Base-by-base conservation (phyloP, 805 yeast species). In the Kluyveromyces dobzhanskii region DNA sequence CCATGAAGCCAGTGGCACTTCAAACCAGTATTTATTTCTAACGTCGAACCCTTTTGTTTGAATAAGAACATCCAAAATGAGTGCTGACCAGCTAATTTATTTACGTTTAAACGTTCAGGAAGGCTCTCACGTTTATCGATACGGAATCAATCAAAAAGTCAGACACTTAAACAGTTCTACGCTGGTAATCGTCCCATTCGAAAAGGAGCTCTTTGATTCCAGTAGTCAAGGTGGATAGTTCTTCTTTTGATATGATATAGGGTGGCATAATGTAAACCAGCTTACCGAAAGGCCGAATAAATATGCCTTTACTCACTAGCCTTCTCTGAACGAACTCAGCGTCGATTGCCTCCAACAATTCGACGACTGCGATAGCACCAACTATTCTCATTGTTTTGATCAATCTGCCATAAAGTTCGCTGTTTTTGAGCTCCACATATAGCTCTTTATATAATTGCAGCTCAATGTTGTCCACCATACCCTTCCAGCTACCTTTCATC, bases 241-340 rank as follows among this genome's bases (percentile, higher is more conserved):
- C 53, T 10, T 40, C 39, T 17, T 34, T 23, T 4, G 51, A 33
- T 10, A 52, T 52, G 11, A 53, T 40, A 38, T 49, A 54, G 10
- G 59, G 58, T 7, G 58, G 58, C 57, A 54, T 52, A n/a, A 54
- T 42, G 38, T 54, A 54, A 17, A 48, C 41, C 18, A 54, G 40
- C 13, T 38, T 44, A 13, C 44, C 47, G 44, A 54, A 54, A 2
- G 59, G 57, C 17, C 57, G 39, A 30, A 54, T 44, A 40, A 51
- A 50, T 4, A 54, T 52, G 2, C 47, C 41, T 26, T 40, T 44
- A 14, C 26, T 19, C 12, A 51, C 37, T 34, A 40, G 49, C 21
- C 28, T 26, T 7, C 46, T 35, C 35, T 50, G 57, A 23, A 49
- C 52, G 53, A 56, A 52, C 12, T 40, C 39, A 32, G 42, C 40